Conservation (phyloP, 2,329 filamentous ascomycete species). For the Verticillium nonalfalfae region DNA sequence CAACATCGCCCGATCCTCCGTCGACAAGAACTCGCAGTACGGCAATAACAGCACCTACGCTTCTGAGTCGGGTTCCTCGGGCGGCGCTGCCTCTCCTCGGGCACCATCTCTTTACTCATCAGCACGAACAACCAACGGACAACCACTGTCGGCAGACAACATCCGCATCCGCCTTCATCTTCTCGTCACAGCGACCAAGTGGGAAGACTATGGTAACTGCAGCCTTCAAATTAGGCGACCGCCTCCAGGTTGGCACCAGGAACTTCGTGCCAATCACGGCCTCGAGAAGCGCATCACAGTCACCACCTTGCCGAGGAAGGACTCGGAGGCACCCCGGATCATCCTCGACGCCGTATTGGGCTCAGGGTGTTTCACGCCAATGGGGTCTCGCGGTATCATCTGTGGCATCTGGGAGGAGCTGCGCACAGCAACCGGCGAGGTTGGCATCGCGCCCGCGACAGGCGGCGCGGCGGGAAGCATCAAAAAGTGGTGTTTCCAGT, state of each 20-base stretch:
- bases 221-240: slow-evolving; percentile 75
- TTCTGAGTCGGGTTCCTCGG: slow-evolving; percentile 46
- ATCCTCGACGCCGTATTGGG: slow-evolving; percentile 80
- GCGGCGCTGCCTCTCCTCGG: slow-evolving; percentile 41
- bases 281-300: slow-evolving; percentile 84
- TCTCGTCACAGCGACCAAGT: slow-evolving; percentile 69
- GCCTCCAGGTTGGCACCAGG: slow-evolving; percentile 54
- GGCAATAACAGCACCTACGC: slow-evolving; percentile 56
- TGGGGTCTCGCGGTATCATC: slow-evolving; percentile 81
- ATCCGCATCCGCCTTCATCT: slow-evolving; percentile 83
- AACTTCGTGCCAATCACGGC: slow-evolving; percentile 53
- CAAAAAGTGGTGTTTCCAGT: slow-evolving; percentile 60
- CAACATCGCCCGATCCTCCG: slow-evolving; percentile 74
- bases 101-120: slow-evolving; percentile 52
- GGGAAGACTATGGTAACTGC: slow-evolving; percentile 87
- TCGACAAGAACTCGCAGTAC: slow-evolving; percentile 48
- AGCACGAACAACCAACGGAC: slow-evolving; percentile 27
- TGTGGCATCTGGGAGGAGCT: slow-evolving; percentile 82
- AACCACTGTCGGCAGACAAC: slow-evolving; percentile 63
- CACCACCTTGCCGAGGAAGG: slow-evolving; percentile 60
- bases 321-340: slow-evolving; percentile 49
- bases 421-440: slow-evolving; percentile 53
- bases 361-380: slow-evolving; percentile 76
- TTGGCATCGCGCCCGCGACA: slow-evolving; percentile 43
- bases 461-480: slow-evolving; percentile 48